Evolutionary conservation across 2,329 filamentous ascomycete genomes (phyloP), one percentile per base, ranked within the genome.

Genomic region (Neophaeococcomyces mojaviensis): DNA sequence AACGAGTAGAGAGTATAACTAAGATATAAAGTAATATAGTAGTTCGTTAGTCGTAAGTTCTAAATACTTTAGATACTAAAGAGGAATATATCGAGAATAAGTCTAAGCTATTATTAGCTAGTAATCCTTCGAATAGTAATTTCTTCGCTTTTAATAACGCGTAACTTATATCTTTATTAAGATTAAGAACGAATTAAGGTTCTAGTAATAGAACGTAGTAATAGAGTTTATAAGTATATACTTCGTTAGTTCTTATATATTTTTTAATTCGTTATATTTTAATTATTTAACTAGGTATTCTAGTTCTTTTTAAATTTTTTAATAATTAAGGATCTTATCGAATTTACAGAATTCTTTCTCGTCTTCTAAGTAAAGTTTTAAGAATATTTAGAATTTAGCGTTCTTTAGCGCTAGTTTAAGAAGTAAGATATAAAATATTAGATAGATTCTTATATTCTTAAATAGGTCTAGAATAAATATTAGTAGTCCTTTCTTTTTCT

Each of bases 351-450:
- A 6, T 19, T 48, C 40, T 13, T 44, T 22, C 22, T 30, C 7
- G n/a, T 37, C n/a, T 43, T 32, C 16, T 10, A 37, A 15, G n/a
- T 39, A 34, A 4, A 16, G 38, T 16, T 36, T 8, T 39, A 44
- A 43, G 28, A 24, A 8, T 20, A 8, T 36, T 32, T 34, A 4
- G 30, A 42, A 12, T 26, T 8, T 43, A 19, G 38, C 10, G n/a
- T 42, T 9, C 35, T 12, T 16, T 12, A 20, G 28, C 26, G 10
- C 41, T 26, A 9, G 31, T 41, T 50, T 31, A 36, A 50, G 18
- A 18, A 50, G 35, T 2, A 15, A 44, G 34, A 44, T 45, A 45
- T 50, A 42, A 15, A 50, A 50, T 45, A 50, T 26, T 4, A 15
- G 26, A 24, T 50, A 38, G 2, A 50, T 45, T 15, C 24, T 37